Evolutionary conservation across 1,284 basidiomycete genomes (phyloP).

Genomic region (Naganishia cerealis): DNA sequence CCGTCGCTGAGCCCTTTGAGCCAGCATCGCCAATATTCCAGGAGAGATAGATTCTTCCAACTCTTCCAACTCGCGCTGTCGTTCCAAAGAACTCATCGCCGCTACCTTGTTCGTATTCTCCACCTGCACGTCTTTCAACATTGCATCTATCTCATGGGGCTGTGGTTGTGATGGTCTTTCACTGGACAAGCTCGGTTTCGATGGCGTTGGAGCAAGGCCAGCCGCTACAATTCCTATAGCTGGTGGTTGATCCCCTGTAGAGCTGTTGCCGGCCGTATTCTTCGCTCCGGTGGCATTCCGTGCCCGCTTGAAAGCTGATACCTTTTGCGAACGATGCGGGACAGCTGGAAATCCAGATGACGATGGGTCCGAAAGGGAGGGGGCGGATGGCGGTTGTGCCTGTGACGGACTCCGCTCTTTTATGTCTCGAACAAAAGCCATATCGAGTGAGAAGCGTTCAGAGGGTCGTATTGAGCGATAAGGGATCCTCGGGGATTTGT

Average conservation of each 20-base stretch:
- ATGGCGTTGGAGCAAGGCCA: constrained; percentile 2
- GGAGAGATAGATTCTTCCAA: constrained; percentile 68
- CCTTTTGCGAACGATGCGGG: constrained; percentile 32
- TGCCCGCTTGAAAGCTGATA: constrained; percentile 32
- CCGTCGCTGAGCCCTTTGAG: constrained; percentile 59
- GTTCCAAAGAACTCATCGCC: constrained; percentile 63
- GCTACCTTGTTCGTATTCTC: constrained; percentile 63
- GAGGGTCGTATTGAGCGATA: not conserved
- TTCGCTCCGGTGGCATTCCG: constrained; percentile 12
- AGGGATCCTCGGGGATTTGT: too few species aligned
- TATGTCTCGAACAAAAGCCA: constrained; percentile 26
- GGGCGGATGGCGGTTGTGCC: constrained; percentile 4
- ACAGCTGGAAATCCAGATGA: constrained; percentile 31
- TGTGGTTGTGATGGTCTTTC: not conserved
- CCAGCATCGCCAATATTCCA: constrained; percentile 63
- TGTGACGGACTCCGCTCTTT: constrained; percentile 12
- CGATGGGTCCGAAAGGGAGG: constrained; percentile 1
- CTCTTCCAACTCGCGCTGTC: constrained; percentile 62
- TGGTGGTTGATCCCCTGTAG: constrained; percentile 6
- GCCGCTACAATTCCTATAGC: constrained; percentile 12
- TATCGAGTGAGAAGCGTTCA: not conserved
- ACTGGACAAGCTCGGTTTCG: not conserved
- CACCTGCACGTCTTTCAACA: constrained; percentile 45
- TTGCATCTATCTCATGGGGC: not conserved
- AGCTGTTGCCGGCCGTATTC: not conserved